Percentiles rank a stretch among this genome's conserved stretches.
These are phyloP conservation scores for Royoungia palumana DNA, from an alignment of 768 basidiomycete species.

Conservation along the genomic window DNA sequence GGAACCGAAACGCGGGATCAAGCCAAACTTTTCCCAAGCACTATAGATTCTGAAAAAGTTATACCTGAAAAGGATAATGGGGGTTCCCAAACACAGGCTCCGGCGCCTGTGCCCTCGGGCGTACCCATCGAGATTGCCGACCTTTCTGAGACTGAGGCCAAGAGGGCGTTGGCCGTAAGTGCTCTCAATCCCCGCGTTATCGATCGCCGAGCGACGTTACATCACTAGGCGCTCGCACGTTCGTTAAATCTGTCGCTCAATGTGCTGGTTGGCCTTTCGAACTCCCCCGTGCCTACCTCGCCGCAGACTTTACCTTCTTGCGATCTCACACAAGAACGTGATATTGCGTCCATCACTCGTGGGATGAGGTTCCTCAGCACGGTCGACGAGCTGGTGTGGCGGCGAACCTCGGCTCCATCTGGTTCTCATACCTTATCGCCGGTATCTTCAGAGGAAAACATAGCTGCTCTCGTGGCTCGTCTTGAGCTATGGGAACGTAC, in stretches of 20 bases:
- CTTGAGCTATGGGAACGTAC: constrained; percentile 29
- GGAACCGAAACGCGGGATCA: constrained; percentile 3
- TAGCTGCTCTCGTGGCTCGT: constrained; percentile 20
- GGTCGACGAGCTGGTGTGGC: constrained; percentile 31
- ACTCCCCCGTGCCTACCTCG: not conserved
- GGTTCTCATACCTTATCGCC: constrained; percentile 10
- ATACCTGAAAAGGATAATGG: not conserved
- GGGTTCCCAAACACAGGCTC: not conserved
- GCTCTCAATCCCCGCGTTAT: not conserved
- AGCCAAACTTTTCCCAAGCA: not conserved
- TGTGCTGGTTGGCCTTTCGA: not conserved
- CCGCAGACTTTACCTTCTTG: not conserved
- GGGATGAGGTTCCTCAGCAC: constrained; percentile 24
- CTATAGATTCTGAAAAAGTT: not conserved
- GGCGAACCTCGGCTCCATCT: constrained; percentile 11
- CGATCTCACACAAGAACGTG: constrained; percentile 5
- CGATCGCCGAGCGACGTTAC: not conserved
- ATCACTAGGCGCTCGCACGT: constrained; percentile 9
- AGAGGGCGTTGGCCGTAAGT: constrained; percentile 22
- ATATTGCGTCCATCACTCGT: constrained; percentile 19
- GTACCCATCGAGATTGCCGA: constrained; percentile 12
- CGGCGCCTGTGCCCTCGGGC: not conserved
- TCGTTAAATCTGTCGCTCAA: constrained; percentile 13
- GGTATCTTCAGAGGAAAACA: constrained; percentile 26
- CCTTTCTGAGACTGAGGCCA: constrained; percentile 25